Evolutionary conservation across 257 asterid species (phyloP).

Genomic region (Galeopsis tetrahit): DNA sequence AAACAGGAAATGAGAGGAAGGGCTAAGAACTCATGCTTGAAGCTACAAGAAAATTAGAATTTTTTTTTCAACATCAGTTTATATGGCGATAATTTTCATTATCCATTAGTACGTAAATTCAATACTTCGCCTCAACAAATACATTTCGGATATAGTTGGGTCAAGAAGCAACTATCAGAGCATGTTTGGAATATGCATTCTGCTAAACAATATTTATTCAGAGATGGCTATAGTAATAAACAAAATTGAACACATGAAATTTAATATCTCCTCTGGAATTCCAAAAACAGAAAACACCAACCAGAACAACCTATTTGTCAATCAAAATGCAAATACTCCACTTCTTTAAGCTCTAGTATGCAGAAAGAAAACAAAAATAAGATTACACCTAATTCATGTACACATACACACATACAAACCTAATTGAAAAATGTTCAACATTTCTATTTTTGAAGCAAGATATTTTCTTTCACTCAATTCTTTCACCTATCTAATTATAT

Average conservation of each 20-base stretch:
- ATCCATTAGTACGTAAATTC: too few relatives aligned
- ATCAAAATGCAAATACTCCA: constrained; percentile 16
- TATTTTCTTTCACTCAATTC: not conserved
- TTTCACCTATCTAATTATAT: not conserved
- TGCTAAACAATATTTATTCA: too few relatives aligned
- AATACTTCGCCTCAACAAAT: too few relatives aligned
- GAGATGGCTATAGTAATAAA: too few relatives aligned
- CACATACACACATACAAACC: constrained; percentile 17
- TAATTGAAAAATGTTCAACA: not conserved
- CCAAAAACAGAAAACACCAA: constrained; percentile 18
- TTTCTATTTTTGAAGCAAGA: not conserved
- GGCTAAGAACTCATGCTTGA: too few relatives aligned
- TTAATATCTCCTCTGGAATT: not conserved
- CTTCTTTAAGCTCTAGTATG: constrained; percentile 5
- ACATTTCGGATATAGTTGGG: too few relatives aligned
- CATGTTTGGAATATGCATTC: too few relatives aligned
- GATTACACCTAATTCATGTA: constrained; percentile 12
- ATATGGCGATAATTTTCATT: too few relatives aligned
- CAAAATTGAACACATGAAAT: not conserved
- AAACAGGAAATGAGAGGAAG: too few relatives aligned
- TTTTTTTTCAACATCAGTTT: too few relatives aligned
- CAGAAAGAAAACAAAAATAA: constrained; percentile 8
- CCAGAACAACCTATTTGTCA: constrained; percentile 20
- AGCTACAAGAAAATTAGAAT: too few relatives aligned
- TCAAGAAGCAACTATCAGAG: too few relatives aligned